Evolutionary conservation across 2,329 filamentous ascomycete species (phyloP).

Genomic region (Domatiomyces catenatus): DNA sequence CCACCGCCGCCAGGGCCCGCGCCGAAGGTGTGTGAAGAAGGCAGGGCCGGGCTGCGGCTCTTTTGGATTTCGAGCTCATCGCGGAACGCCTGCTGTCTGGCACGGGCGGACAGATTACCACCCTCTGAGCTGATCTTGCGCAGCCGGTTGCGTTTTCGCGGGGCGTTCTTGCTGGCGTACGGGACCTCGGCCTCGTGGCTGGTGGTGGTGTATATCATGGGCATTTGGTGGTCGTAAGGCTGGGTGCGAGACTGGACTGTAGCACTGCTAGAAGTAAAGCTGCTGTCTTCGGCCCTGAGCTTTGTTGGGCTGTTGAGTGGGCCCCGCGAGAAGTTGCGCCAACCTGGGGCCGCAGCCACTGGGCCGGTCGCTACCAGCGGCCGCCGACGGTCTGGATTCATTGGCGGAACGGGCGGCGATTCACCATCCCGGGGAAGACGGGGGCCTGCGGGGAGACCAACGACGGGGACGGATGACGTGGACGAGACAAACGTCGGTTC

Average conservation of each 20-base stretch:
- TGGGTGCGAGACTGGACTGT: background rate
- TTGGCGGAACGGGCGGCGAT: conserved; percentile 40
- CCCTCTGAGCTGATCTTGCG: conserved; percentile 38
- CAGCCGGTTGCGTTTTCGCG: conserved; percentile 25
- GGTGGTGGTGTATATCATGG: conserved; percentile 2
- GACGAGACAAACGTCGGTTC: conserved; percentile 39
- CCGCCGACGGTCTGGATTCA: conserved; percentile 44
- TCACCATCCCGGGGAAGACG: conserved; percentile 7
- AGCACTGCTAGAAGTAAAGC: background rate
- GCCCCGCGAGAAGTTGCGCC: background rate
- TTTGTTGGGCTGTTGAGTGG: background rate
- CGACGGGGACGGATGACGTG: conserved; percentile 43
- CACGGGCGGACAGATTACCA: conserved; percentile 31
- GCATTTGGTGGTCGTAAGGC: background rate
- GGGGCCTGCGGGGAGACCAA: conserved; percentile 37
- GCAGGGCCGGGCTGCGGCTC: conserved; percentile 11
- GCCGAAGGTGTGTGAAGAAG: background rate
- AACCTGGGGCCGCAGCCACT: background rate
- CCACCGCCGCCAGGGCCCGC: too few relatives aligned
- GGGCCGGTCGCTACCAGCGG: too few relatives aligned
- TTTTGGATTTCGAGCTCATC: conserved; percentile 15
- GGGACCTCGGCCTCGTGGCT: conserved; percentile 1
- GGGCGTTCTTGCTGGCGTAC: background rate
- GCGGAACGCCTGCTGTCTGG: conserved; percentile 27
- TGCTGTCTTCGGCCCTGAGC: background rate